Percentiles rank a stretch among this genome's conserved stretches.
Conservation (phyloP, 495 filamentous ascomycete genomes). For the Penicillium odoratum region DNA sequence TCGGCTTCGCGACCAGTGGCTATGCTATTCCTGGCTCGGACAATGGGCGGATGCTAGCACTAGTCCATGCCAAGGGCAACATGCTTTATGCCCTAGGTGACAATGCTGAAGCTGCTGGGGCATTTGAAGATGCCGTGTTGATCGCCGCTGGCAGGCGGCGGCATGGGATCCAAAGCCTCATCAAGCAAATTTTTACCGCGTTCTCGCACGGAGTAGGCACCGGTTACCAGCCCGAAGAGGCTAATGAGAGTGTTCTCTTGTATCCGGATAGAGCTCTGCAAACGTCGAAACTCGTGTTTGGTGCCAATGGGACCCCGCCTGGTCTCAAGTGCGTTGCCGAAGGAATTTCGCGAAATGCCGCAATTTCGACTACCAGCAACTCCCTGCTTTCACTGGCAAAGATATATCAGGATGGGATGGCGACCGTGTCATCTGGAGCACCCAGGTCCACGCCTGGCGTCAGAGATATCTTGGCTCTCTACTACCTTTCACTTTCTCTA, state of each 20-base stretch:
- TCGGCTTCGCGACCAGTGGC: constrained; percentile 78
- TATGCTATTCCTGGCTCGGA: constrained; percentile 85
- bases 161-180: constrained; percentile 74
- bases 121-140: constrained; percentile 93
- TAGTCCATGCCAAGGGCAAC: constrained; percentile 96
- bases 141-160: constrained; percentile 76
- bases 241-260: constrained; percentile 68
- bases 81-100: constrained; percentile 94
- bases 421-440: constrained; percentile 63
- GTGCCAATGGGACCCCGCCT: constrained; percentile 74
- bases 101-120: constrained; percentile 76
- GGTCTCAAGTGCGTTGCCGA: constrained; percentile 76
- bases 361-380: constrained; percentile 92
- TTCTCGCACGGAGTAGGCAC: constrained; percentile 48
- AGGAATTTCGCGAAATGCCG: constrained; percentile 73
- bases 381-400: constrained; percentile 93
- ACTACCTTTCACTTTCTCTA: constrained; percentile 92
- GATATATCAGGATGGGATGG: constrained; percentile 98
- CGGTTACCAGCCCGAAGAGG: constrained; percentile 29
- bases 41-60: constrained; percentile 88
- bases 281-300: constrained; percentile 84
- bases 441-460: constrained; percentile 70
- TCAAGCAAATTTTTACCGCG: constrained; percentile 75
- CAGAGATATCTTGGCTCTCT: constrained; percentile 90
- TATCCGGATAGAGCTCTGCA: constrained; percentile 80